Base-by-base conservation (phyloP, 768 basidiomycete genomes). In the Auricularia sp. region DNA sequence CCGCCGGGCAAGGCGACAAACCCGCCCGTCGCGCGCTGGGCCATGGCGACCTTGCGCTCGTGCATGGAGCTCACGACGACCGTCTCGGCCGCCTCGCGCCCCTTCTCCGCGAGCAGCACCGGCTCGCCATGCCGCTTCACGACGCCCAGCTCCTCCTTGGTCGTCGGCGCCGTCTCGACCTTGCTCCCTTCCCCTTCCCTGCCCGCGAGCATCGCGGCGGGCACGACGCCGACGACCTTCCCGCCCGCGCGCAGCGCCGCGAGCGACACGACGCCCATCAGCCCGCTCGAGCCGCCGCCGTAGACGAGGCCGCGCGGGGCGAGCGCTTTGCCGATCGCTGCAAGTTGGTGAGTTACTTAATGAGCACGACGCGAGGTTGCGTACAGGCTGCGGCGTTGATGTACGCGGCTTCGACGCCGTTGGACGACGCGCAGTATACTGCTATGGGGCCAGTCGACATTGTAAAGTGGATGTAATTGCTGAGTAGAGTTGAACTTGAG, bases 1-100 rank as follows among this genome's bases (percentile, higher is more conserved):
- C 96, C 96, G 21, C 96, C 96, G 1, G 96, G 95, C 21, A 99
- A 77, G 11, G 87, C 91, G 59, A 98, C 77, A 70, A 99, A 99
- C 0, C 86, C 94, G 18, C 82, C 80, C 1, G 75, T 72, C 0
- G 84, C 84, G 8, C 88, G 79, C 67, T 83, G 83, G 0, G 95
- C 93, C 94, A 98, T 97, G 72, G 90, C 86, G 8, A 89, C 80
- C 71, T 98, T 98, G 14, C 95, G 85, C 69, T 94, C 86, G 67
- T 91, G 90, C 90, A 93, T 93, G 0, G 88, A 88, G 65, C 84
- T 77, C 2, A 92, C 90, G 6, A 93, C 73, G 62, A 77, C 77
- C 0, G 73, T 77, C 61, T 79, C 71, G 34, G 74, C 53, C 61
- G 39, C 60, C 23, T 65, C 67, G 14, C 71, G 47, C 18, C 71